These are phyloP conservation scores for Solanum raphanifolium DNA, from an alignment of 257 asterid genomes.

Conservation along the genomic window DNA sequence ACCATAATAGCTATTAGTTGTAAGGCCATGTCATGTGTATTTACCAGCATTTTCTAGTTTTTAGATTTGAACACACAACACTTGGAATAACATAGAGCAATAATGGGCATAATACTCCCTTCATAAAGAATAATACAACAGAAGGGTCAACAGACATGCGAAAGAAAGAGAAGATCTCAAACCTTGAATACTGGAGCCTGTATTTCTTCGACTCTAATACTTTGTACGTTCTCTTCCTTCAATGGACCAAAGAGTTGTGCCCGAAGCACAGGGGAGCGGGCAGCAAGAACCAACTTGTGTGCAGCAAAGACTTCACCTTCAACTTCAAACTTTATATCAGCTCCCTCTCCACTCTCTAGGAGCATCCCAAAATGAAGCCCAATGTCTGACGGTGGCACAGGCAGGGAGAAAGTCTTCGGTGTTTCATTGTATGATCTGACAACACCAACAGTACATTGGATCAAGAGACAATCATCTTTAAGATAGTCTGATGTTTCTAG, in stretches of 20 bases:
- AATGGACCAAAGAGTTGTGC: constrained; percentile 19
- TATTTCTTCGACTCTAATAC: constrained; percentile 11
- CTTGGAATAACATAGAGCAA: neutral
- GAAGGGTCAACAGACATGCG: neutral
- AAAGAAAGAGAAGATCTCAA: neutral
- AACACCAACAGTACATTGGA: constrained; percentile 16
- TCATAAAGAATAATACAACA: neutral
- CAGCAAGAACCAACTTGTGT: constrained; percentile 15
- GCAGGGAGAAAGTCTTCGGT: constrained; percentile 4
- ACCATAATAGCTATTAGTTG: neutral
- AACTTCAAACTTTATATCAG: constrained; percentile 10
- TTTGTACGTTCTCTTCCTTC: constrained; percentile 5
- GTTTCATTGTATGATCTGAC: constrained; percentile 10
- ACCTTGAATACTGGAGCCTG: constrained; percentile 8
- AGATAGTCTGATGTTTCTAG: constrained; percentile 11
- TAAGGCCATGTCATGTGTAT: neutral
- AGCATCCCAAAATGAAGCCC: constrained; percentile 12
- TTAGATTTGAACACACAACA: neutral
- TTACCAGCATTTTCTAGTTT: neutral
- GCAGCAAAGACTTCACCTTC: constrained; percentile 11
- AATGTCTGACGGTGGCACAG: constrained; percentile 2
- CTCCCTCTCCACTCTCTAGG: constrained; percentile 11
- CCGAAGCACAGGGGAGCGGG: constrained; percentile 18
- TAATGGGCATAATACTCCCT: neutral
- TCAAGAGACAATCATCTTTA: constrained; percentile 11